phyloP scores from a whole-genome alignment of 768 basidiomycete genomes.

The Xerocomellus dryophilus region DNA sequence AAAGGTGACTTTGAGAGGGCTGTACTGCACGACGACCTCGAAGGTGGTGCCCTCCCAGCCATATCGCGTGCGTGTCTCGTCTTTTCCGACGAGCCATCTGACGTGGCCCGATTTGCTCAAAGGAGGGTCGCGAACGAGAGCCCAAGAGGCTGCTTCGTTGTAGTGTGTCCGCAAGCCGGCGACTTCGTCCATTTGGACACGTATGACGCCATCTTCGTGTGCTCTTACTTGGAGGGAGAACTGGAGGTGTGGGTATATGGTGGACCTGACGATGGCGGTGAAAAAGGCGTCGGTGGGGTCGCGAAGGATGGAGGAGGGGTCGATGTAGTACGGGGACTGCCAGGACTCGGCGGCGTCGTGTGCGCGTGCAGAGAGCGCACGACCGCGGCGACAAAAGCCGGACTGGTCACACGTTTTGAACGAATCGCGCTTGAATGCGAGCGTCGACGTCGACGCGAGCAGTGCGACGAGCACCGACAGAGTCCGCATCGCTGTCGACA shows the following conservation, averaged over 20 bases:
- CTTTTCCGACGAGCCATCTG: constrained; percentile 64
- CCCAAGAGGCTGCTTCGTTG: constrained; percentile 90
- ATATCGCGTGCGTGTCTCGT: constrained; percentile 60
- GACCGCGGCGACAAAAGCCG: constrained; percentile 90
- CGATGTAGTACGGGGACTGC: constrained; percentile 85
- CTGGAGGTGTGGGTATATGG: constrained; percentile 78
- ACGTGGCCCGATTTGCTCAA: constrained; percentile 48
- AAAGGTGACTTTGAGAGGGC: constrained; percentile 74
- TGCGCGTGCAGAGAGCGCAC: constrained; percentile 77
- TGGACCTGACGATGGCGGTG: constrained; percentile 72
- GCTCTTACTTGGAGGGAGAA: constrained; percentile 82
- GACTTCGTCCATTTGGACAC: constrained; percentile 92
- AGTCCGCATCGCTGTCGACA: constrained; percentile 16
- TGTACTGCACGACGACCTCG: constrained; percentile 67
- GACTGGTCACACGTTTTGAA: constrained; percentile 96
- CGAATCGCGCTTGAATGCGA: constrained; percentile 74
- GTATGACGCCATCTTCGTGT: constrained; percentile 82
- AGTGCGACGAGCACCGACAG: constrained; percentile 33
- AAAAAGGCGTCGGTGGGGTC: constrained; percentile 57
- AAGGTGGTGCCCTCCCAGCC: constrained; percentile 59
- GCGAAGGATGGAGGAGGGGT: constrained; percentile 49
- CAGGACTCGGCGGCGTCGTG: constrained; percentile 57
- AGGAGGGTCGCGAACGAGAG: constrained; percentile 68
- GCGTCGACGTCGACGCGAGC: constrained; percentile 30
- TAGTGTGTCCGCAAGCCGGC: constrained; percentile 78